Percentiles rank a stretch among this genome's conserved stretches.
phyloP scores from a whole-genome alignment of 164 flowering plant genomes.

The Liriodendron chinense region DNA sequence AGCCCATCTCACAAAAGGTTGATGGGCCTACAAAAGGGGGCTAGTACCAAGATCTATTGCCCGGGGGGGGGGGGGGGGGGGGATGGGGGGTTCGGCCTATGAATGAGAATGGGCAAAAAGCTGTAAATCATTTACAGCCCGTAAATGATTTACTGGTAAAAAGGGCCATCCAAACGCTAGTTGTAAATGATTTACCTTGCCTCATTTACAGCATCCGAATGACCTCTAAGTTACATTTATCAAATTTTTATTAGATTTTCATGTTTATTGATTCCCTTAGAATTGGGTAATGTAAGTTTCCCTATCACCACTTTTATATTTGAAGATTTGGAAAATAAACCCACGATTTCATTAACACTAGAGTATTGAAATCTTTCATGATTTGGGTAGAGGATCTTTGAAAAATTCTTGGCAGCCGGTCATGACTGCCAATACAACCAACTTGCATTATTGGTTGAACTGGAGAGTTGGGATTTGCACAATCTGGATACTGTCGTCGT shows the following conservation, averaged over 20 bases:
- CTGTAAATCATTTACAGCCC: too few relatives aligned
- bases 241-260: background rate
- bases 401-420: slow-evolving; percentile 64
- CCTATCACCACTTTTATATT: background rate
- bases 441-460: slow-evolving; percentile 73
- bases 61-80: too few relatives aligned
- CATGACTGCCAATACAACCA: slow-evolving; percentile 54
- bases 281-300: background rate
- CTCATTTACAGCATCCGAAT: too few relatives aligned
- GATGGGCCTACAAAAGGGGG: too few relatives aligned
- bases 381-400: slow-evolving; percentile 50
- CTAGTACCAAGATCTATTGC: too few relatives aligned
- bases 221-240: too few relatives aligned
- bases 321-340: background rate
- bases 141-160: too few relatives aligned
- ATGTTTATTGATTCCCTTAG: background rate
- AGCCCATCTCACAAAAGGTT: too few relatives aligned
- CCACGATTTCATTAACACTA: background rate
- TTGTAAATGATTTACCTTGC: too few relatives aligned
- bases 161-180: too few relatives aligned
- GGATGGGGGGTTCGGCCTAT: too few relatives aligned
- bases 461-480: slow-evolving; percentile 74
- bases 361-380: slow-evolving; percentile 26
- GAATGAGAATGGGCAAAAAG: too few relatives aligned
- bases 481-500: slow-evolving; percentile 43